Evolutionary conservation across 345 rosid genomes (phyloP), one percentile per base, ranked within the genome.

Genomic region (Crucihimalaya himalaica): DNA sequence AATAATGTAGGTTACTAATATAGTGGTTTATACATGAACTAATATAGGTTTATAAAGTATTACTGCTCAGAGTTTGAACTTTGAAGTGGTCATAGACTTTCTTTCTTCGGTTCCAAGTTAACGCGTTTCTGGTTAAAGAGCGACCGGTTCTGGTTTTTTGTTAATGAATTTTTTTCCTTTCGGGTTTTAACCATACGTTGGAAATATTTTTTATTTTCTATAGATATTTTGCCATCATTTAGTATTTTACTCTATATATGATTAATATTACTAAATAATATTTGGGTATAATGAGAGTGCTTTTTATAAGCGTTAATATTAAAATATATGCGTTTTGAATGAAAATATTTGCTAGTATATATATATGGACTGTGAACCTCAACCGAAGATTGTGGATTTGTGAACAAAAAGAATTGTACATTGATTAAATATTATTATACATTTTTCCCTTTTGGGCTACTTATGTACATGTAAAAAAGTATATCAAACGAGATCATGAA

Each of bases 31-130:
- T n/a, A n/a, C n/a, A n/a, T n/a, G n/a, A n/a, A n/a, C n/a, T n/a
- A n/a, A 0, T 40, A 6, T 51, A 75, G 66, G 65, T 55, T 63
- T 62, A 69, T 21, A 16, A 34, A 45, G 47, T 62, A 6, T 62
- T 1, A 69, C 70, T 76, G 75, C 55, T 43, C 12, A 10, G 28
- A 76, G 66, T 70, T 76, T 70, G 80, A 76, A 76, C 61, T 70
- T 76, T 70, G 80, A 76, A 76, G 46, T 76, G 54, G 80, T 76
- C 80, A 2, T 75, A 52, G 29, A 43, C 66, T 63, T 55, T 63
- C 71, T 46, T 45, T 50, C 76, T 34, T 46, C 48, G 66, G 66
- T 56, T 5, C 66, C 70, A 66, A 63, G 51, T 43, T 43, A 34
- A 46, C 80, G 80, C 80, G 80, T 54, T 69, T 76, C 63, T 35